Evolutionary conservation across 2,329 filamentous ascomycete genomes (phyloP), one percentile per base, ranked within the genome.

Genomic region (Penicillium digitatum): DNA sequence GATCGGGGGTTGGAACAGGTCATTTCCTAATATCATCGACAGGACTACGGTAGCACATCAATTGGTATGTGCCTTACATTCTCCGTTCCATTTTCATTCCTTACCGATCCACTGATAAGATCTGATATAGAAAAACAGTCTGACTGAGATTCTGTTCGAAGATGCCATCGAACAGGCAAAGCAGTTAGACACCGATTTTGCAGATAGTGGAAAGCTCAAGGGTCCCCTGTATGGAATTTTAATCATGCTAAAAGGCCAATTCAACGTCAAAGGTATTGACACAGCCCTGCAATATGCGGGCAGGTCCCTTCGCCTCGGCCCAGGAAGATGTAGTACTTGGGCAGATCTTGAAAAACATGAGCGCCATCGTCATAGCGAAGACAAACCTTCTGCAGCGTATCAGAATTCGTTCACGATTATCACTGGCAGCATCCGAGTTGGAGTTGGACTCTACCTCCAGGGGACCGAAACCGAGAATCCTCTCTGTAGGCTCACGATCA

Each of bases 191-290:
- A 26, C 26, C 14, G 53, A 64, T 3, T 72, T 66, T 27, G 54
- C 57, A 27, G 51, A 55, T 27, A 67, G 64, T 0, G 74, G 74
- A 5, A 73, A 75, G 60, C 61, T 76, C 14, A 74, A 81, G 61
- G 80, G 81, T 3, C 74, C 78, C 20, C 60, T 81, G 11, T 82
- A 82, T 65, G 82, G 81, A 0, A 66, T 84, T 3, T 81, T 81
- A 0, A 74, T 85, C 52, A 79, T 76, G 6, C 62, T 84, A 12
- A 87, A 87, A 65, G 84, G 87, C 48, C 82, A 83, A 14, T 87
- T 86, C 68, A 79, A 85, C 24, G 73, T 87, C 39, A 79, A 79
- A 55, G 83, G 81, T 1, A 66, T 78, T 3, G 81, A 86, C 50
- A 79, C 79, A 0, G 85, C 84, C 0, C 69, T 86, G 3, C 84